Evolutionary conservation across 129 eudicot genomes (phyloP).

Genomic region (Artemisia tridentata): DNA sequence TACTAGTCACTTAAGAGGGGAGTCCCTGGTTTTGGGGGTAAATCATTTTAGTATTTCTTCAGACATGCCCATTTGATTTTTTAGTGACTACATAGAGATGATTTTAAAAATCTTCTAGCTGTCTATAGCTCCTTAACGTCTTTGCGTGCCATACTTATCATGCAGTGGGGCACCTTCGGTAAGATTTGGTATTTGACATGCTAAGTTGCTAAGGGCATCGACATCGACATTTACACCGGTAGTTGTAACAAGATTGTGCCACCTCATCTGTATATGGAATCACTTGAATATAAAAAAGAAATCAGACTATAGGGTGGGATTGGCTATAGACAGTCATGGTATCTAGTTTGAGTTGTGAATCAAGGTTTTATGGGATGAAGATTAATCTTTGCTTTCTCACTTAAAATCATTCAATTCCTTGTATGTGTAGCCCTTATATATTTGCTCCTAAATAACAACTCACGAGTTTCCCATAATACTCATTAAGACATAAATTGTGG

Average conservation of each 20-base stretch:
- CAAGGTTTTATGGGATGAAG: conserved; percentile 1
- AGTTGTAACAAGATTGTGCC: conserved; percentile 22
- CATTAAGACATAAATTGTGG: too few relatives aligned
- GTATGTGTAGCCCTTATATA: neutral
- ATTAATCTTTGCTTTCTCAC: neutral
- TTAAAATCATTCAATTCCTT: conserved; percentile 1
- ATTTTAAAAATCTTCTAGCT: neutral
- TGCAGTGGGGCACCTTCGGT: conserved; percentile 7
- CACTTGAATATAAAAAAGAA: conserved; percentile 3
- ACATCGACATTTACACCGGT: conserved; percentile 16
- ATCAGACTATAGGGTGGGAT: conserved; percentile 9
- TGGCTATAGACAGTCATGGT: neutral
- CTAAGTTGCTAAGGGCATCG: conserved; percentile 34
- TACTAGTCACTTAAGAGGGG: neutral
- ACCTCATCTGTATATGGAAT: conserved; percentile 17
- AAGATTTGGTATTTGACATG: conserved; percentile 25
- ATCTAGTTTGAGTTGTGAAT: conserved; percentile 1
- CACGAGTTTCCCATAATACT: too few relatives aligned
- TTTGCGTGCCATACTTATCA: conserved; percentile 24
- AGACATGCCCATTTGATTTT: conserved; percentile 7
- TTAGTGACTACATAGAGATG: neutral
- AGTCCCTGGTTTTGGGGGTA: conserved; percentile 19
- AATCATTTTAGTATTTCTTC: conserved; percentile 3
- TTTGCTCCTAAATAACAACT: neutral
- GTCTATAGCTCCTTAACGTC: conserved; percentile 45